A percentile compares a stretch with the other conserved stretches of the same genome.
phyloP scores from a whole-genome alignment of 2,329 filamentous ascomycete genomes.

The Penicillium sp. region DNA sequence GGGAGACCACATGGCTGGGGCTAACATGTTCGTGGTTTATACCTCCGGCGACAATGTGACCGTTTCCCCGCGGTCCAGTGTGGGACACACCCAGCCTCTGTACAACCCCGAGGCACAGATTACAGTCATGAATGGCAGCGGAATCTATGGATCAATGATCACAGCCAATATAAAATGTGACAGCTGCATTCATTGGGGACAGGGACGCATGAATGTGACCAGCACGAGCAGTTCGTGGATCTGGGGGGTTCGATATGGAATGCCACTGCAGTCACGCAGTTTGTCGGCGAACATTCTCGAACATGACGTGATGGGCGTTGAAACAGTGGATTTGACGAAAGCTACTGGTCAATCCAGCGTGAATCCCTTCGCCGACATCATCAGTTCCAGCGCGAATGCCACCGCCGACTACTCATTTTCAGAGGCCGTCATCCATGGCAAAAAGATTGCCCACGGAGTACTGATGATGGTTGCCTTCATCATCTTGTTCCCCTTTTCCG shows the following conservation, averaged over 20 bases:
- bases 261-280: conserved; percentile 21
- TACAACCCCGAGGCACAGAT: conserved; percentile 50
- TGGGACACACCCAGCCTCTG: conserved; percentile 51
- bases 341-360: conserved; percentile 16
- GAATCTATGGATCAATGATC: conserved; percentile 55
- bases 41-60: conserved; percentile 58
- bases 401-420: conserved; percentile 3
- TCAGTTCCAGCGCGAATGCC: not conserved
- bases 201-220: conserved; percentile 15
- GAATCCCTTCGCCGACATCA: conserved; percentile 26
- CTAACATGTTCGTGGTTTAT: conserved; percentile 63
- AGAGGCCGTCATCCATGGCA: conserved; percentile 6
- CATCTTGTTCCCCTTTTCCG: conserved; percentile 39
- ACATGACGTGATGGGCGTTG: conserved; percentile 26
- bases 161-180: conserved; percentile 57
- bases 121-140: conserved; percentile 60
- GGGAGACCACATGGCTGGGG: conserved; percentile 53
- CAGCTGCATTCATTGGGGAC: conserved; percentile 26
- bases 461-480: conserved; percentile 46
- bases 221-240: conserved; percentile 28
- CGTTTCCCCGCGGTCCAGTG: conserved; percentile 56
- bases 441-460: conserved; percentile 25
- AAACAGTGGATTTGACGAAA: conserved; percentile 21
- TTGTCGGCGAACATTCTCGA: conserved; percentile 17
- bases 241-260: conserved; percentile 29